These are phyloP conservation scores for Kwoniella sp. DNA, from an alignment of 768 basidiomycete genomes.

Conservation along the genomic window DNA sequence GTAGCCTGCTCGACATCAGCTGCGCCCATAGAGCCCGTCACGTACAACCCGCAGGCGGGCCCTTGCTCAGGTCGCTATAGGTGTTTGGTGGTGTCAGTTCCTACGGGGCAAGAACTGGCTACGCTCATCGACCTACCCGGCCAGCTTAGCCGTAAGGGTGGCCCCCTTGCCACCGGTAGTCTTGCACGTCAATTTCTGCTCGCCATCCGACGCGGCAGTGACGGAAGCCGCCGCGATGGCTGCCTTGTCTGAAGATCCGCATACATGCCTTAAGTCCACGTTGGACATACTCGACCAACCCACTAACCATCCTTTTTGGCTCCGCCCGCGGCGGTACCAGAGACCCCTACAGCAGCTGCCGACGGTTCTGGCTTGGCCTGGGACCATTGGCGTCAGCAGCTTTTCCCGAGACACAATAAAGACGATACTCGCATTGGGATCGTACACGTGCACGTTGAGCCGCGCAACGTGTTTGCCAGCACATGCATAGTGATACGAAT, in stretches of 20 bases:
- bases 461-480: conserved; percentile 46
- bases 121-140: conserved; percentile 38
- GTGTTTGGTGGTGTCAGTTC: too few relatives aligned
- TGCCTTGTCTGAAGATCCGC: too few relatives aligned
- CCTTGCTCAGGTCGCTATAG: conserved; percentile 37
- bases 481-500: conserved; percentile 47
- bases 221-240: too few relatives aligned
- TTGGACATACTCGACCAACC: conserved; percentile 7
- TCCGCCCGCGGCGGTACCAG: conserved; percentile 14
- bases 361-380: background rate
- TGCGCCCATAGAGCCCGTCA: background rate
- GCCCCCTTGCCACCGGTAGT: conserved; percentile 35
- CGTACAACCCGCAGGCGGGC: conserved; percentile 44
- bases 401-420: conserved; percentile 4
- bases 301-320: conserved; percentile 11
- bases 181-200: conserved; percentile 26
- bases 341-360: conserved; percentile 8
- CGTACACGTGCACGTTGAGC: conserved; percentile 40
- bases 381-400: too few relatives aligned
- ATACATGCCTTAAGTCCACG: too few relatives aligned
- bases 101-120: too few relatives aligned
- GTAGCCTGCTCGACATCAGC: conserved; percentile 27
- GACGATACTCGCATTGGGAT: conserved; percentile 43
- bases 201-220: background rate
- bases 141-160: conserved; percentile 26